Base-by-base conservation (phyloP, 495 filamentous ascomycete genomes). In the Extremus antarcticus region DNA sequence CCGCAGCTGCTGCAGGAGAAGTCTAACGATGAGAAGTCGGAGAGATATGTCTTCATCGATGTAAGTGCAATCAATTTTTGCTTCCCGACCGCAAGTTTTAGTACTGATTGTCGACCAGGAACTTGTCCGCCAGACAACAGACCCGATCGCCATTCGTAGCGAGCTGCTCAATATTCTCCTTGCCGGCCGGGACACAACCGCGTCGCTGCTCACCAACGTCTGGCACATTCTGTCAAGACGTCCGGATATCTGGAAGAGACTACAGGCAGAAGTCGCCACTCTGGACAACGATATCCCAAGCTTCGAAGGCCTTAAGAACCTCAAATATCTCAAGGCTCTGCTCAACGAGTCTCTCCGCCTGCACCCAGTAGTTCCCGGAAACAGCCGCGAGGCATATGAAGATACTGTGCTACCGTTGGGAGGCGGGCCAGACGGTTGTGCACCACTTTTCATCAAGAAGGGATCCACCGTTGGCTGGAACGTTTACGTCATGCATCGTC, bases 141-240 rank as follows among this genome's bases (percentile, higher is more conserved):
- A 73, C 43, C 62, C 59, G 40, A 61, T 58, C 46, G 53, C 61
- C 2, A 59, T 73, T 20, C 57, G 70, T 10, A 54, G 59, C 46
- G 66, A 73, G 55, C 55, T 66, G 9, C 60, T 71, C n/a, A 69
- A 69, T 50, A 56, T 71, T 43, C 55, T 69, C 3, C 60, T 68
- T 23, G 66, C 69, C 10, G 68, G 67, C 21, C 59, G 67, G 20
- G 73, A 76, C 53, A 75, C 73, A 10, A 74, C 73, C 11, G 73
- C 73, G 4, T 58, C 61, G 39, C 57, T 70, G 23, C 56, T 70
- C n/a, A 63, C 58, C 13, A 68, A 66, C 47, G 60, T 63, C 32
- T 66, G 67, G 50, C 63, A 59, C 46, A 32, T 62, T 13, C 39
- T 70, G 20, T 50, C 65, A 0, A 62, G 57, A 21, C 53, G 56